Conservation (phyloP, 805 yeast genomes). For the Metschnikowia corniflorae region DNA sequence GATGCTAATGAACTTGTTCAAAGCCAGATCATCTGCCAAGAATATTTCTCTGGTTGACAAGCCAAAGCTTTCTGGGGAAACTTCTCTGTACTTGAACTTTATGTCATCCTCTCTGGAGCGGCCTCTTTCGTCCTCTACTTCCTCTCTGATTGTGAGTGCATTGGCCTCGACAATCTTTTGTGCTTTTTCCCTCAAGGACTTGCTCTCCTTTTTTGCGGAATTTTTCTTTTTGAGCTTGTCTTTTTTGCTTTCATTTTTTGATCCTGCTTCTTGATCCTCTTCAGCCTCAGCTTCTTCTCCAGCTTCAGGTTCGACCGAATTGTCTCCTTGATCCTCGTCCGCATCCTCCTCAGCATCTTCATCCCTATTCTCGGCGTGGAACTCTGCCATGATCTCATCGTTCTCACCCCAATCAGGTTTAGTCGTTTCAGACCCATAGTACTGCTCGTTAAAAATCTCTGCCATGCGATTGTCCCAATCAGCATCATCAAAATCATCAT, state of each 20-base stretch:
- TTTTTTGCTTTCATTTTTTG: constrained; percentile 45
- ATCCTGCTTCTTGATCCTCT: constrained; percentile 1
- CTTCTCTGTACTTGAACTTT: constrained; percentile 84
- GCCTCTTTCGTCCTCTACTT: constrained; percentile 61
- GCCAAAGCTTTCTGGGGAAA: constrained; percentile 92
- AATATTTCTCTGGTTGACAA: constrained; percentile 81
- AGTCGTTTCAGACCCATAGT: constrained; percentile 48
- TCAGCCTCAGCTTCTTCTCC: constrained; percentile 13
- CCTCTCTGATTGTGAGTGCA: constrained; percentile 60
- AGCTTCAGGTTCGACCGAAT: constrained; percentile 2
- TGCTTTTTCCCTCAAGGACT: constrained; percentile 61
- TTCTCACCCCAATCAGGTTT: constrained; percentile 66
- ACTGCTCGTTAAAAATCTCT: constrained; percentile 81
- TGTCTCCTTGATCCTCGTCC: constrained; percentile 28
- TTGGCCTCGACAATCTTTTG: constrained; percentile 76
- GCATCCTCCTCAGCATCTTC: constrained; percentile 16
- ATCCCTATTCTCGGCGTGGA: constrained; percentile 14
- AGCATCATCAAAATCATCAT: constrained; percentile 83
- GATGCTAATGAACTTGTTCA: constrained; percentile 81
- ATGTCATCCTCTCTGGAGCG: constrained; percentile 41
- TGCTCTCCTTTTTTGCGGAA: constrained; percentile 58
- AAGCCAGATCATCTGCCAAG: constrained; percentile 80
- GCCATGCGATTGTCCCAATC: constrained; percentile 90
- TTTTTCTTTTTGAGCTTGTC: constrained; percentile 56
- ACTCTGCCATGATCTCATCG: constrained; percentile 39